Conservation (phyloP, 2,329 filamentous ascomycete genomes). For the Alternaria gansuensis region DNA sequence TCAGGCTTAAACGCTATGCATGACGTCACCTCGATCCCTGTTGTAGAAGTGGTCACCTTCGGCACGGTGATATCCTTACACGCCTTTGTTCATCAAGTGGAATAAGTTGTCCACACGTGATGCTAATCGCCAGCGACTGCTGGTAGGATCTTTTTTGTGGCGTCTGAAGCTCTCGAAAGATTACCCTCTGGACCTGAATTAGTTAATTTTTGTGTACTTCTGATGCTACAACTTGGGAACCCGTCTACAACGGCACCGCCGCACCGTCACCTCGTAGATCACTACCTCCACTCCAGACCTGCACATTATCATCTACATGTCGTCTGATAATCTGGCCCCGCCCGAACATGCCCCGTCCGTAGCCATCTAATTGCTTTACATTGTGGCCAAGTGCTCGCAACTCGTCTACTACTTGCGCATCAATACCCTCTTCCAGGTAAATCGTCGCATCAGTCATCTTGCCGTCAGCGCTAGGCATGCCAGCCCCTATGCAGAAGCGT, state of each 20-base stretch:
- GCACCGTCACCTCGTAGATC: conserved; percentile 86
- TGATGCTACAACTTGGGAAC: background rate
- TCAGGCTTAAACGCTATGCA: too few species aligned
- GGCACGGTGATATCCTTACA: too few species aligned
- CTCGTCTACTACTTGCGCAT: conserved; percentile 71
- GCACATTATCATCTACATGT: conserved; percentile 75
- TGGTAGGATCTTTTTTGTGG: too few species aligned
- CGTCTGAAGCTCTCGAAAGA: too few species aligned
- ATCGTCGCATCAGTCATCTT: conserved; percentile 70
- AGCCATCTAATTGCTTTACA: conserved; percentile 72
- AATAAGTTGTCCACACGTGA: too few species aligned
- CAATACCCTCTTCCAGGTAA: conserved; percentile 84
- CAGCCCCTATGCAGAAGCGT: conserved; percentile 84
- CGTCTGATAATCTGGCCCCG: conserved; percentile 85
- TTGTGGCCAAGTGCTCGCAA: conserved; percentile 76
- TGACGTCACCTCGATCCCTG: too few species aligned
- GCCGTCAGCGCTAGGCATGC: conserved; percentile 68
- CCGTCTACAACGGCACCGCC: conserved; percentile 60
- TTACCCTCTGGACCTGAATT: background rate
- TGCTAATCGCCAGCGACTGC: too few species aligned
- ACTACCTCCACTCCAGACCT: conserved; percentile 87
- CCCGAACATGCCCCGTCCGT: conserved; percentile 76
- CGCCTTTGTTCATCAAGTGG: too few species aligned
- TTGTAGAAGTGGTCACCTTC: too few species aligned
- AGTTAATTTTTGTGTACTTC: background rate